A percentile compares a stretch with the other conserved stretches of the same genome.
Conservation (phyloP, 2,329 filamentous ascomycete species). For the Diplodia corticola region DNA sequence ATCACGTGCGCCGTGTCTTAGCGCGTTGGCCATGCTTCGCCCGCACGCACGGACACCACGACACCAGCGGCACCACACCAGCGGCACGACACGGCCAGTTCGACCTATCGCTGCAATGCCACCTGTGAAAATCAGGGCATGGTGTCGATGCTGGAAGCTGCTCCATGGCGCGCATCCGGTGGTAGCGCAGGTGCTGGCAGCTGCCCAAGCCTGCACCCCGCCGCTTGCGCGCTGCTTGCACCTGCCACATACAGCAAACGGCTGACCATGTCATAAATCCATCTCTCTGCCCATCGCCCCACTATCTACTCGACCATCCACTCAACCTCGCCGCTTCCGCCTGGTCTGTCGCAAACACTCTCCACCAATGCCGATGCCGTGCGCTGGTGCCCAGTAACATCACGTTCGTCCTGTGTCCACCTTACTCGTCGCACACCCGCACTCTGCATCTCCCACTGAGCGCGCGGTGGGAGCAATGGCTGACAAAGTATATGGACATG, state of each 20-base stretch:
- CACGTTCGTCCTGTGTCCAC: background rate
- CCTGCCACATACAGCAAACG: background rate
- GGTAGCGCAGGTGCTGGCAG: too few species aligned
- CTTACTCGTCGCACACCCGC: background rate
- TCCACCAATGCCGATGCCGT: background rate
- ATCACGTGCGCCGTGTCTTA: constrained; percentile 10
- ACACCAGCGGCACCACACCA: background rate
- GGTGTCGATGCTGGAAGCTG: background rate
- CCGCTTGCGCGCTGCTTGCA: background rate
- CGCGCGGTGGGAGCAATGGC: background rate
- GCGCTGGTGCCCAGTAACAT: background rate
- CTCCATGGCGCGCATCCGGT: too few species aligned
- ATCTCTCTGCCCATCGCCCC: background rate
- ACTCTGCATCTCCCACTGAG: background rate
- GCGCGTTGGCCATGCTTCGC: background rate
- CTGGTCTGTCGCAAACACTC: background rate
- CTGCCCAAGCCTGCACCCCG: too few species aligned
- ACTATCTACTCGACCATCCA: background rate
- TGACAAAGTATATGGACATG: too few species aligned
- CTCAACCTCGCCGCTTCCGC: background rate
- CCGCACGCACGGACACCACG: background rate
- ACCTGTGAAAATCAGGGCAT: background rate
- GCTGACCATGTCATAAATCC: background rate
- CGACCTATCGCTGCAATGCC: background rate
- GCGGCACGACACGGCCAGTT: background rate